Base-by-base conservation (phyloP, 345 rosid species). In the Barbarea vulgaris region DNA sequence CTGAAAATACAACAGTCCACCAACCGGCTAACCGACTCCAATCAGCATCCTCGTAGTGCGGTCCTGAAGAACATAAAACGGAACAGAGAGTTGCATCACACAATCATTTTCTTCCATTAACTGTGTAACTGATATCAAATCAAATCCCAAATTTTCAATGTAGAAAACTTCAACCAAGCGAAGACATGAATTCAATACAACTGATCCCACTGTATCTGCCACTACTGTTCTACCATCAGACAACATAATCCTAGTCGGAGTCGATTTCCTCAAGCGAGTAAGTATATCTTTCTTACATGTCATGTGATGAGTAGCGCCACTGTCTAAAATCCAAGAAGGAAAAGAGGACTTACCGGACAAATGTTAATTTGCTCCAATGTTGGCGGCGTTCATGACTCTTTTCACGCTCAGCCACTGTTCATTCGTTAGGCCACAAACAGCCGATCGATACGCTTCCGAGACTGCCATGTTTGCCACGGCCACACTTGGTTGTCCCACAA, bases 201-300 rank as follows among this genome's bases (percentile, higher is more conserved):
- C 13, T 0, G 13, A 36, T 3, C 41, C 4, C 3, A 10, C 1
- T 10, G 4, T 36, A 3, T 36, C 13, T 9, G 41, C 41, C 0
- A 36, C 0, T 0, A 36, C 41, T 0, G 41, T 36, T 9, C 41
- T 2, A 36, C 4, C 41, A 36, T 36, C 41, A 9, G 41, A 12
- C 1, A 44, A 44, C 3, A n/a, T 44, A 15, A 44, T 44, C 1
- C 6, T 8, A 1, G 50, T 44, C 2, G 50, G 50, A 0, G 8
- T 44, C 1, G 19, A 6, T 15, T 15, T n/a, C n/a, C 4, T n/a
- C n/a, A n/a, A n/a, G 5, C 1, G 2, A 4, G 3, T 0, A n/a
- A 44, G 9, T 0, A 44, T 44, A 0, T 44, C 19, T 44, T 44
- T 42, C 8, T 15, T 44, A 44, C 50, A 44, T 0, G 50, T 44